These are phyloP conservation scores for Xylariales sp. DNA, from an alignment of 2,329 filamentous ascomycete genomes.

Conservation along the genomic window DNA sequence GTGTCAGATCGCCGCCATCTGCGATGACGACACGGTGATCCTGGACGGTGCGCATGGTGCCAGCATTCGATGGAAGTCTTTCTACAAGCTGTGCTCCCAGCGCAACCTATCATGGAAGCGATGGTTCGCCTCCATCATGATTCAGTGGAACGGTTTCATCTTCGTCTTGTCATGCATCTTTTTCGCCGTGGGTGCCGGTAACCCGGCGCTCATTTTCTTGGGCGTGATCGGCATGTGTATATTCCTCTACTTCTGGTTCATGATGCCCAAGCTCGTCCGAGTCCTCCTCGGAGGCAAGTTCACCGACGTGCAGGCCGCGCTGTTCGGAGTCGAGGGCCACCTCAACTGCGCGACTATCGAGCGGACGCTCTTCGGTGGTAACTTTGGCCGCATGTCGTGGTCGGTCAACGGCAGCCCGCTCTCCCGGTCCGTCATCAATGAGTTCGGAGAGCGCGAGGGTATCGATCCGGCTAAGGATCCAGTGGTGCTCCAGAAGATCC, in stretches of 20 bases:
- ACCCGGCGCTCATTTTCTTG: neutral
- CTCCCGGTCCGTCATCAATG: constrained; percentile 19
- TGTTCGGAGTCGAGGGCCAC: constrained; percentile 29
- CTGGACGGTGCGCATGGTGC: constrained; percentile 25
- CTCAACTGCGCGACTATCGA: constrained; percentile 24
- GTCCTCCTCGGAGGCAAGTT: constrained; percentile 25
- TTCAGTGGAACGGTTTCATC: neutral
- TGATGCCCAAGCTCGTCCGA: constrained; percentile 18
- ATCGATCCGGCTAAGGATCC: too few species aligned
- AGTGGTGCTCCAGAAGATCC: too few species aligned
- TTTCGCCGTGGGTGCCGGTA: neutral
- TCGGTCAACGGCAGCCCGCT: constrained; percentile 22
- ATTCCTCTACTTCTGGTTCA: constrained; percentile 6
- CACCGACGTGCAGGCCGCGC: constrained; percentile 19
- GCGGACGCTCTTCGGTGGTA: constrained; percentile 22
- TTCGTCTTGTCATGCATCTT: neutral
- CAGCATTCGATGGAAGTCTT: constrained; percentile 34
- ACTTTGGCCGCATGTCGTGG: constrained; percentile 24
- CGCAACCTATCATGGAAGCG: neutral
- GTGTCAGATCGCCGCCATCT: constrained; percentile 33
- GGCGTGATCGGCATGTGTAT: neutral
- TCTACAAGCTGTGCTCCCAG: neutral
- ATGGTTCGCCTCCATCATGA: neutral
- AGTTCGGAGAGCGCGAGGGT: constrained; percentile 19
- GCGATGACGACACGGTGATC: constrained; percentile 34